These are phyloP conservation scores for Sporisorium scitamineum DNA, from an alignment of 1,284 basidiomycete species.

Conservation along the genomic window DNA sequence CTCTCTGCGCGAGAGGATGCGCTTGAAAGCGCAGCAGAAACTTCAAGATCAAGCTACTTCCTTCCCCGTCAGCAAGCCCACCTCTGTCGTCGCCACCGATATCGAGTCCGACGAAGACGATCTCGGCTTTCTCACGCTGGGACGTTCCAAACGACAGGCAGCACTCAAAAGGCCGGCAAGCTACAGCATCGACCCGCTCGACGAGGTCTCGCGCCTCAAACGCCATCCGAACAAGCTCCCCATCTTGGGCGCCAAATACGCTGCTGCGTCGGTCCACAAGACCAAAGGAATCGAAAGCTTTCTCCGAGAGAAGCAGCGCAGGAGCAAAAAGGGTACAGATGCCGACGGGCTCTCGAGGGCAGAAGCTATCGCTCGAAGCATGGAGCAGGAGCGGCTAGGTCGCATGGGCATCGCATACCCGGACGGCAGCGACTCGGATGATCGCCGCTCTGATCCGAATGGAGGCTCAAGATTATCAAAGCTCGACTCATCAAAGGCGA, in stretches of 20 bases:
- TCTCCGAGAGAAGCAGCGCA: slow-evolving; percentile 28
- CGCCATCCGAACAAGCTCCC: slow-evolving; percentile 26
- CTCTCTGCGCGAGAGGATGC: slow-evolving; percentile 35
- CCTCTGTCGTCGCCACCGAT: neutral
- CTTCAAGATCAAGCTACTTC: slow-evolving; percentile 15
- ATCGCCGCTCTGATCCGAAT: neutral
- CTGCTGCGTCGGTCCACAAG: slow-evolving; percentile 3
- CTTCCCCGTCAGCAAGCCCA: neutral
- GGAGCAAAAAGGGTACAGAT: slow-evolving; percentile 28
- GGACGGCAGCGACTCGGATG: neutral
- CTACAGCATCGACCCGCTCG: slow-evolving; percentile 44
- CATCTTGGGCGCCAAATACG: slow-evolving; percentile 3
- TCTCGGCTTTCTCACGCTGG: slow-evolving; percentile 31
- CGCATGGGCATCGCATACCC: slow-evolving; percentile 28
- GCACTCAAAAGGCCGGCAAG: slow-evolving; percentile 32
- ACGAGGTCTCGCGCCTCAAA: slow-evolving; percentile 28
- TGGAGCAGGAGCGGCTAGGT: slow-evolving; percentile 39
- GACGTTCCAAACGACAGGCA: slow-evolving; percentile 29
- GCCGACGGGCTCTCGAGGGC: slow-evolving; percentile 40
- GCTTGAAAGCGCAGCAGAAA: slow-evolving; percentile 42
- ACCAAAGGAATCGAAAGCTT: slow-evolving; percentile 13
- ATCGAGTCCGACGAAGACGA: slow-evolving; percentile 21
- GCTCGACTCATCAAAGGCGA: neutral
- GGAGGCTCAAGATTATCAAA: neutral
- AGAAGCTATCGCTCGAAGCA: slow-evolving; percentile 36